These are phyloP conservation scores for Coemansia sp. DNA, from an alignment of 192 early-diverging fungal species.

Conservation along the genomic window DNA sequence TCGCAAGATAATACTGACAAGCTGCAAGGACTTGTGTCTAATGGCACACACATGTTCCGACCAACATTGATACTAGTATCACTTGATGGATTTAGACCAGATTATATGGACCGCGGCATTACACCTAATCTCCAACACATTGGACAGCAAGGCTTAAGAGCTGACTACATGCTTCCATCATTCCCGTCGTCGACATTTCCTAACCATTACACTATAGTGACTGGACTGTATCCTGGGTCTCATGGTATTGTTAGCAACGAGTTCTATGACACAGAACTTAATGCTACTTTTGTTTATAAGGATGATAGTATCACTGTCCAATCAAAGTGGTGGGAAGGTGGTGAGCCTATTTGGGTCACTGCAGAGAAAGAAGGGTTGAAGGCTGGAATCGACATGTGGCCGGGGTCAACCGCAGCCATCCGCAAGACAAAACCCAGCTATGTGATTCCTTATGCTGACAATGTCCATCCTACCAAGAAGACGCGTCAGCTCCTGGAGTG, in stretches of 20 bases:
- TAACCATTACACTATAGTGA: conserved; percentile 89
- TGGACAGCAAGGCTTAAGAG: conserved; percentile 39
- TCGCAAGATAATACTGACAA: background rate
- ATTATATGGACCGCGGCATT: conserved; percentile 74
- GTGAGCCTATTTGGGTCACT: conserved; percentile 91
- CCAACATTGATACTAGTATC: conserved; percentile 79
- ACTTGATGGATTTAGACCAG: conserved; percentile 81
- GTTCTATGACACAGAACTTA: conserved; percentile 73
- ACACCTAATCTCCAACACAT: conserved; percentile 60
- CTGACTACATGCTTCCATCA: conserved; percentile 52
- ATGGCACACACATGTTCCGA: conserved; percentile 68
- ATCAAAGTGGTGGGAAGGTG: conserved; percentile 79
- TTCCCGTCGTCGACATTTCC: conserved; percentile 79
- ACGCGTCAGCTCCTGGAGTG: conserved; percentile 65
- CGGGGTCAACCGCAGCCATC: conserved; percentile 66
- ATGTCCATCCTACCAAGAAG: conserved; percentile 54
- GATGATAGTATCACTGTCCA: conserved; percentile 61
- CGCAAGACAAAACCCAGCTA: conserved; percentile 63
- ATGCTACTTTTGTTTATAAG: conserved; percentile 77
- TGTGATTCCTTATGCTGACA: conserved; percentile 55
- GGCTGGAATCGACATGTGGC: conserved; percentile 87
- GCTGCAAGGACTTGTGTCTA: conserved; percentile 32
- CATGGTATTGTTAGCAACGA: conserved; percentile 89
- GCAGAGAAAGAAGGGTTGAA: conserved; percentile 67
- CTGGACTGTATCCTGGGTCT: conserved; percentile 88